Evolutionary conservation across 1,139 yeast genomes (phyloP).

Genomic region (Kurtzmaniella quercitrusa): DNA sequence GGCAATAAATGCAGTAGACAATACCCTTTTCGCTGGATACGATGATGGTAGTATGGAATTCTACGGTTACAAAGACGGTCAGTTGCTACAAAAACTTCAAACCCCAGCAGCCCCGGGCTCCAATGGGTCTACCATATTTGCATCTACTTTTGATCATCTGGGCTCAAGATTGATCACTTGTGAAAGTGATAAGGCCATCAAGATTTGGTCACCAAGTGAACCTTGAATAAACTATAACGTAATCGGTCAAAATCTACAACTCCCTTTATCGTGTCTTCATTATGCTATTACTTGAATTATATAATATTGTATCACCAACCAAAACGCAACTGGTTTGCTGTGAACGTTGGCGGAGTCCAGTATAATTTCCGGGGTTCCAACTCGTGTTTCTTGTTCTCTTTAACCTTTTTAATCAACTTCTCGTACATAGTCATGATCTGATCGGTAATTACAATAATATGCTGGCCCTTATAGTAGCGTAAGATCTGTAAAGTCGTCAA

Average conservation of each 20-base stretch:
- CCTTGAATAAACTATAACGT: background rate
- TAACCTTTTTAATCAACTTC: conserved; percentile 51
- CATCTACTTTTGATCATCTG: conserved; percentile 72
- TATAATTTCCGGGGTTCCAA: conserved; percentile 67
- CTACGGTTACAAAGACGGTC: conserved; percentile 75
- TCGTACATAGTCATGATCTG: conserved; percentile 77
- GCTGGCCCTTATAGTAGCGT: conserved; percentile 93
- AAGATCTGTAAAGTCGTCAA: conserved; percentile 86
- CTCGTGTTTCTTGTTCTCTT: conserved; percentile 68
- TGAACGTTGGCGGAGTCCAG: conserved; percentile 97
- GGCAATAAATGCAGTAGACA: conserved; percentile 56
- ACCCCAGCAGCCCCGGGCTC: conserved; percentile 65
- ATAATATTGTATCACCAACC: conserved; percentile 67
- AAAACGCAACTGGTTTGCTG: conserved; percentile 91
- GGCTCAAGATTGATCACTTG: conserved; percentile 83
- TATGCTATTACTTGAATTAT: background rate
- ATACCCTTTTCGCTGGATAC: conserved; percentile 74
- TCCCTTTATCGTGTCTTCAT: conserved; percentile 1
- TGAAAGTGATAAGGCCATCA: conserved; percentile 85
- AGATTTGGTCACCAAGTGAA: conserved; percentile 56
- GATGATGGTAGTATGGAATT: conserved; percentile 78
- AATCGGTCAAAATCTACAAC: too few relatives aligned
- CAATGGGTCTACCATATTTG: conserved; percentile 61
- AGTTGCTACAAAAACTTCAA: conserved; percentile 48
- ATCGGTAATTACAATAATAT: conserved; percentile 85